Evolutionary conservation across 306 rosid species (phyloP), one percentile per base, ranked within the genome.

Genomic region (Clitoria ternatea): DNA sequence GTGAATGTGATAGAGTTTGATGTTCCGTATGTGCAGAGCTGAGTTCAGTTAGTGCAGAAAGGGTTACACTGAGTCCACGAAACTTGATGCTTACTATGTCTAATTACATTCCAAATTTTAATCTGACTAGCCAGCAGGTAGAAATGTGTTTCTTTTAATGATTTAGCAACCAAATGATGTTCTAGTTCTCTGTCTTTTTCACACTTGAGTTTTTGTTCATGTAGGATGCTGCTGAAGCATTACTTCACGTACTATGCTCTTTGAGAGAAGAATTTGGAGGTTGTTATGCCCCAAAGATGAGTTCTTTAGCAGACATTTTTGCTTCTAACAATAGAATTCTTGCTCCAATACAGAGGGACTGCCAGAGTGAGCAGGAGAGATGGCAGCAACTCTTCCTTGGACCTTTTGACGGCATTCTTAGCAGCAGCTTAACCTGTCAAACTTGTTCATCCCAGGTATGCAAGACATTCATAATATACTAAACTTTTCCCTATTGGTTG

Each of bases 151-250:
- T n/a, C n/a, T n/a, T n/a, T n/a, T 32, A 6, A 42, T 52, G 72
- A 22, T 24, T 39, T 45, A 47, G 69, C 49, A 29, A 48, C n/a
- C 8, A 11, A n/a, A 56, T 64, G 10, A 17, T 59, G 35, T 33
- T 79, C 42, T 77, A 33, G 37, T 64, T 53, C 29, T 18, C 44
- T 70, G 40, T 52, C 73, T 81, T 37, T 32, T 42, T 59, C 30
- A 22, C 48, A 40, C 22, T 74, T 69, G 2, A n/a, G 61, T 19
- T 68, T 45, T 66, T 52, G 75, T 72, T 61, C 27, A 50, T 81
- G 76, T 77, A 94, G 98, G 98, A 94, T 85, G 92, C 98, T 26
- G 97, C 97, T 73, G 97, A 90, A 82, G 98, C 96, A 8, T 85
- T 94, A 53, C 88, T 84, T 80, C 96, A 94, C 82, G 86, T 94